Base-by-base conservation (phyloP, 345 rosid genomes). In the Eucalyptus cloeziana region DNA sequence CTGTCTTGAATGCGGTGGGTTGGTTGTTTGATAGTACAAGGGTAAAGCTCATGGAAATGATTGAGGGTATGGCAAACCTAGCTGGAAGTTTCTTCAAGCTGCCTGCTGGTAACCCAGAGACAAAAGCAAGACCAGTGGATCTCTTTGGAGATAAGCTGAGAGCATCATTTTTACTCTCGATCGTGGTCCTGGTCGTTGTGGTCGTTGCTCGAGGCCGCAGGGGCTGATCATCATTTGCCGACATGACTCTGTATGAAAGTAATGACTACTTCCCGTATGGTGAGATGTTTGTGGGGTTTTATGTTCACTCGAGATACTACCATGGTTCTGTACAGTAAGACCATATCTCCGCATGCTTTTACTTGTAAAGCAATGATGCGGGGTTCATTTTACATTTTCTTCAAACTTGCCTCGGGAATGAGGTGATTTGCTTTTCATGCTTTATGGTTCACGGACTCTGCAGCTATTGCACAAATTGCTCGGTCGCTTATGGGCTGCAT, bases 1-100 rank as follows among this genome's bases (percentile, higher is more conserved):
- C 93, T 37, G 89, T 93, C 30, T 43, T 91, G 64, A 86, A 90
- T 90, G 83, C 92, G 71, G 85, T 95, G n/a, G 91, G 81, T 92
- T 92, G 93, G 94, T 87, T 96, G 69, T 93, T 95, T 91, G 89
- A 90, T 90, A 94, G 89, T 91, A 94, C 97, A 7, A 93, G 88
- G 71, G 90, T 90, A 51, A 95, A 90, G 87, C 62, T 94, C 69
- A 52, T 91, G 87, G 94, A 92, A n/a, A 86, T 94, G 33, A 88
- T 95, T 45, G 95, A 95, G 91, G 92, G 90, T 64, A 92, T 96
- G 27, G 87, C 94, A 37, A 92, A 93, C 88, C 80, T 95, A 44
- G 89, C 93, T 67, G 92, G 90, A 24, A 91, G 91, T 47, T 91
- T 96, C 88, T 92, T 95, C 89, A 92, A 87, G 80, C 44, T 3